These are phyloP conservation scores for Sporisorium graminicola DNA, from an alignment of 1,284 basidiomycete species.

Conservation along the genomic window DNA sequence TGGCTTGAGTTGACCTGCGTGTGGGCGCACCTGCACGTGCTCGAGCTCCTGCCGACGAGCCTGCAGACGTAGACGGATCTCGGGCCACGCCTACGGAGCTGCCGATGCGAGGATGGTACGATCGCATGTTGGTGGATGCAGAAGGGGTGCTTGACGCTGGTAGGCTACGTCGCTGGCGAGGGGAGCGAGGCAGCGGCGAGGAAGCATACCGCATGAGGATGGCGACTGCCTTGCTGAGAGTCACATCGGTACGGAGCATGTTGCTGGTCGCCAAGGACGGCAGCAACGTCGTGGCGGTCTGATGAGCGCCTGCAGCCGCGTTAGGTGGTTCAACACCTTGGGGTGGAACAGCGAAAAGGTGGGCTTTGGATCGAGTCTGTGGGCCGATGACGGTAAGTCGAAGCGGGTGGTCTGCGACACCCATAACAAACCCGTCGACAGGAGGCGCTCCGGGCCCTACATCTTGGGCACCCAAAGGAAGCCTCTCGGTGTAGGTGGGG, in stretches of 20 bases:
- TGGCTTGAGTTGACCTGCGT: slow-evolving; percentile 1
- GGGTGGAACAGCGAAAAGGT: slow-evolving; percentile 47
- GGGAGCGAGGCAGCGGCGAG: slow-evolving; percentile 33
- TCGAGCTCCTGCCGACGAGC: neutral
- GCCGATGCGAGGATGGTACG: slow-evolving; percentile 9
- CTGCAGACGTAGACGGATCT: slow-evolving; percentile 1
- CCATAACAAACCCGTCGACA: slow-evolving; percentile 63
- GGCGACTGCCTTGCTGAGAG: slow-evolving; percentile 58
- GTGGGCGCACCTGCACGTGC: slow-evolving; percentile 10
- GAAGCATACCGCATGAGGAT: slow-evolving; percentile 47
- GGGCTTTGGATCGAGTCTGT: slow-evolving; percentile 49
- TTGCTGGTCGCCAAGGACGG: slow-evolving; percentile 46
- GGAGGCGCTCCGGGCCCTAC: slow-evolving; percentile 51
- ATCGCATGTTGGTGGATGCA: slow-evolving; percentile 14
- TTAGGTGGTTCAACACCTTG: slow-evolving; percentile 29
- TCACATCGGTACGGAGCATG: slow-evolving; percentile 60
- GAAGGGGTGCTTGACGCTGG: slow-evolving; percentile 14
- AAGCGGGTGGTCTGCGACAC: slow-evolving; percentile 51
- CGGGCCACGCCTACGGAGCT: neutral
- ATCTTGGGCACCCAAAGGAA: slow-evolving; percentile 30
- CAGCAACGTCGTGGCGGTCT: slow-evolving; percentile 30
- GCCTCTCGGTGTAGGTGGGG: slow-evolving; percentile 41
- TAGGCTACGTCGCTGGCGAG: slow-evolving; percentile 18
- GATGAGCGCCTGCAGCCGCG: slow-evolving; percentile 2
- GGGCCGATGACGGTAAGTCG: slow-evolving; percentile 57